Percentiles rank a stretch among this genome's conserved stretches.
phyloP scores from a whole-genome alignment of 1,284 basidiomycete species.

The Malassezia dermatis region DNA sequence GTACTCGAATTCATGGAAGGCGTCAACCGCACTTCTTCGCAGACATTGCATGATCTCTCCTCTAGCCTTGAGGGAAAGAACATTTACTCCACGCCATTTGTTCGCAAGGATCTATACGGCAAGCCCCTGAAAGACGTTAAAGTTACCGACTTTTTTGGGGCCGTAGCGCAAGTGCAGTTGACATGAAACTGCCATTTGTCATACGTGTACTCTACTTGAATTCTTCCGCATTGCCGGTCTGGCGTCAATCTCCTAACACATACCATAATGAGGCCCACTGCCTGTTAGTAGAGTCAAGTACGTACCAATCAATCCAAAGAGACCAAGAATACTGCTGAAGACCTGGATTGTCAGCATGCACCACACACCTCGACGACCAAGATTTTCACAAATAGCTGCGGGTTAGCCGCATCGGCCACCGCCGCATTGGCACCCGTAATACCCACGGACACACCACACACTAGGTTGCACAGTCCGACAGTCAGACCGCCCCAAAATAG shows the following conservation, averaged over 20 bases:
- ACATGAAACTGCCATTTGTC: constrained; percentile 9
- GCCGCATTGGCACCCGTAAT: constrained; percentile 46
- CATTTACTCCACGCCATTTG: constrained; percentile 74
- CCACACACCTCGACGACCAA: constrained; percentile 27
- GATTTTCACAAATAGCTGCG: constrained; percentile 47
- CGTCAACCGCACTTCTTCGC: constrained; percentile 75
- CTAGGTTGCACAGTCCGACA: constrained; percentile 44
- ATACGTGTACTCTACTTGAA: constrained; percentile 7
- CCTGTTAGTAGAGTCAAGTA: constrained; percentile 1
- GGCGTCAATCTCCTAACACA: neutral
- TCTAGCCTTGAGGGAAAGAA: neutral
- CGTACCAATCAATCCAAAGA: constrained; percentile 42
- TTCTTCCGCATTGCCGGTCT: constrained; percentile 17
- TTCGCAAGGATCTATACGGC: constrained; percentile 71
- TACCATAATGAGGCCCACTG: constrained; percentile 19
- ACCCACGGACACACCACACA: constrained; percentile 44
- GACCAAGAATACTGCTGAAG: constrained; percentile 42
- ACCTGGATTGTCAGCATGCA: constrained; percentile 14
- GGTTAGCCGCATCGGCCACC: constrained; percentile 44
- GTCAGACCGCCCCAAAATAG: constrained; percentile 46
- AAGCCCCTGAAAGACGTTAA: constrained; percentile 61
- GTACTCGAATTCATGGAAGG: constrained; percentile 81
- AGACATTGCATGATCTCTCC: constrained; percentile 66
- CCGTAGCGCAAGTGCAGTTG: constrained; percentile 69
- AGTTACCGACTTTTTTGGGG: constrained; percentile 92